A percentile compares a stretch with the other conserved stretches of the same genome.
phyloP scores from a whole-genome alignment of 2,329 filamentous ascomycete species.

The Clarireedia monteithiana region DNA sequence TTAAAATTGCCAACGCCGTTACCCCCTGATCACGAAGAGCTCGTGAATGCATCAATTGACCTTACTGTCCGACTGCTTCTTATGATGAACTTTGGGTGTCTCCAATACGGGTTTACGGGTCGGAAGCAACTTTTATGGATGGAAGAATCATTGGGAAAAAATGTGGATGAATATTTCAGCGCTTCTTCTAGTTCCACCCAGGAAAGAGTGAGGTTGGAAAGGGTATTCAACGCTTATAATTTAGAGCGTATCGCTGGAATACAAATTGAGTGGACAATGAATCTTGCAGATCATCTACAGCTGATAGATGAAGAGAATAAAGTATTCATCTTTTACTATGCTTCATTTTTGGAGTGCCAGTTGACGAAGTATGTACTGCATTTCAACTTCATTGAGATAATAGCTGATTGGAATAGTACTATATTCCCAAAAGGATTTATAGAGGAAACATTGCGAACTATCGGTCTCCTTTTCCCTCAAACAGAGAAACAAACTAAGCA shows the following conservation, averaged over 20 bases:
- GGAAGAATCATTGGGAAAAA: background rate
- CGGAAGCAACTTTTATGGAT: background rate
- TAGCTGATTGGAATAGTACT: background rate
- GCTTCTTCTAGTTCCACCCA: background rate
- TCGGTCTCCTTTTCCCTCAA: background rate
- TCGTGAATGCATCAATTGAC: background rate
- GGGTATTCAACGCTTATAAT: background rate
- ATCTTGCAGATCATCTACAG: slow-evolving; percentile 35
- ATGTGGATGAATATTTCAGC: background rate
- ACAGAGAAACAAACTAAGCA: background rate
- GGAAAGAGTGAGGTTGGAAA: background rate
- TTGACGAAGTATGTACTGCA: background rate
- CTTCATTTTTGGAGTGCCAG: slow-evolving; percentile 16
- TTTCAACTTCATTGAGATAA: background rate
- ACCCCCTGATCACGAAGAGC: background rate
- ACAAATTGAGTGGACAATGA: slow-evolving; percentile 26
- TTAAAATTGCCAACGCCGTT: background rate
- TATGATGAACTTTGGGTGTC: background rate
- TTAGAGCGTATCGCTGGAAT: background rate
- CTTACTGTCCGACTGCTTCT: background rate
- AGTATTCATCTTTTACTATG: slow-evolving; percentile 35
- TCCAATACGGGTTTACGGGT: background rate
- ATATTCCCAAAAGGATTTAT: background rate
- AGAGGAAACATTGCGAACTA: background rate
- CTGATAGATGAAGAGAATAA: slow-evolving; percentile 32